A percentile compares a stretch with the other conserved stretches of the same genome.
Conservation (phyloP, 768 basidiomycete species). For the Leccinum broughii region DNA sequence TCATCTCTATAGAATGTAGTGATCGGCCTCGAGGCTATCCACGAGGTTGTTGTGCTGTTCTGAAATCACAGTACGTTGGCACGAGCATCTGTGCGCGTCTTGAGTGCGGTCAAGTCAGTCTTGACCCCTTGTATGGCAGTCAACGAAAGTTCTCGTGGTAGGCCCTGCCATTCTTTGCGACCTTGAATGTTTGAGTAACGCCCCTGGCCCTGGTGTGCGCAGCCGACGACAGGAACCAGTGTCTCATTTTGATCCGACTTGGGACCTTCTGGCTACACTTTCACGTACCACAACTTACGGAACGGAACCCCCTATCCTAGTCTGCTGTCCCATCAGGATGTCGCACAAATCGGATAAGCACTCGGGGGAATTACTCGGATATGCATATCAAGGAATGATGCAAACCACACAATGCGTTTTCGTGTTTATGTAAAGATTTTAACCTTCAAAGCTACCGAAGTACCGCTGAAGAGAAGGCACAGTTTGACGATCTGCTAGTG, state of each 20-base stretch:
- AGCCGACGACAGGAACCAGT: background rate
- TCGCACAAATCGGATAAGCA: conserved; percentile 3
- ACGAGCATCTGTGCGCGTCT: background rate
- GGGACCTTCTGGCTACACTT: background rate
- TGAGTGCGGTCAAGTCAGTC: background rate
- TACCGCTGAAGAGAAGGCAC: background rate
- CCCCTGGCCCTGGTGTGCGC: background rate
- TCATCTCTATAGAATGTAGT: background rate
- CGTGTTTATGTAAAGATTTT: background rate
- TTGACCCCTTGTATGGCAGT: background rate
- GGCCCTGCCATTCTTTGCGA: background rate
- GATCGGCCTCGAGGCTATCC: conserved; percentile 15
- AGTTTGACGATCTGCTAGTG: background rate
- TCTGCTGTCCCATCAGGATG: background rate
- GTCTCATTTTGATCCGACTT: conserved; percentile 14
- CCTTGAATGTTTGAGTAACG: background rate
- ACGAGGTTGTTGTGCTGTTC: conserved; percentile 12
- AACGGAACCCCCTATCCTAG: conserved; percentile 6
- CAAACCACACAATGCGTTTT: background rate
- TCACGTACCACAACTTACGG: background rate
- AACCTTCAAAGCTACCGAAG: background rate
- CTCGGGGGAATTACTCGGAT: background rate
- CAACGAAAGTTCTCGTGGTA: background rate
- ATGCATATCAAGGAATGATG: background rate
- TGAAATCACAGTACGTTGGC: background rate